A percentile compares a stretch with the other conserved stretches of the same genome.
Evolutionary conservation across 208 protist genomes (phyloP).

Genomic region (Wallacemonas sp.): DNA sequence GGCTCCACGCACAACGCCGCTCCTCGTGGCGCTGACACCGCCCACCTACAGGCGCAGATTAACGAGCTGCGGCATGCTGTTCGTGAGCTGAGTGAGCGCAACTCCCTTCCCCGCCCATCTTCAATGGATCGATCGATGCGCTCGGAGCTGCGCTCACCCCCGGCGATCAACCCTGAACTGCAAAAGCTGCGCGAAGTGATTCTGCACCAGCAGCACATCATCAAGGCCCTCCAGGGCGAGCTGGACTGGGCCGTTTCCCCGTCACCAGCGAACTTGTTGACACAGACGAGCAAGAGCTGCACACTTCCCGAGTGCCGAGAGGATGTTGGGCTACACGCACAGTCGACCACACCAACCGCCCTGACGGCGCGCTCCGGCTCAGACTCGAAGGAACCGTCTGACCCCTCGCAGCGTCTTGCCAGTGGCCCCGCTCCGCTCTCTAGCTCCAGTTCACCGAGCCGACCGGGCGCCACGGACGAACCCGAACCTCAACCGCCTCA

Average conservation of each 20-base stretch:
- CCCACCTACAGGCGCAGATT: slow-evolving; percentile 10
- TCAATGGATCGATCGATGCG: not conserved
- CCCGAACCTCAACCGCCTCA: slow-evolving; percentile 14
- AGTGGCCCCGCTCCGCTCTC: not conserved
- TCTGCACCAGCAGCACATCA: slow-evolving; percentile 41
- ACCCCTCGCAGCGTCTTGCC: not conserved
- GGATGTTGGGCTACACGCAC: not conserved
- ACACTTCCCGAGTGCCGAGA: not conserved
- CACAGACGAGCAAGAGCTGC: slow-evolving; percentile 2
- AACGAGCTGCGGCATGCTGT: slow-evolving; percentile 37
- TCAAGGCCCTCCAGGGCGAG: slow-evolving; percentile 28
- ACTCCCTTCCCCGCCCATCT: slow-evolving; percentile 9
- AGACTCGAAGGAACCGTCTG: slow-evolving; percentile 2
- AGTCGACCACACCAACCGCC: not conserved
- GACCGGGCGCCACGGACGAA: not conserved
- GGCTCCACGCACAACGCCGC: not conserved
- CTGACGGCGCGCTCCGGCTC: not conserved
- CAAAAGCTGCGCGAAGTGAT: slow-evolving; percentile 39
- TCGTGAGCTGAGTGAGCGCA: slow-evolving; percentile 33
- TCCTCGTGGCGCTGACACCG: slow-evolving; percentile 9
- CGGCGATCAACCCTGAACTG: slow-evolving; percentile 14
- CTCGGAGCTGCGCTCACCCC: slow-evolving; percentile 2
- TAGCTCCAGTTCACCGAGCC: not conserved
- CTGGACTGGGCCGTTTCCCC: slow-evolving; percentile 7
- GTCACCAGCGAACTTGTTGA: not conserved